These are phyloP conservation scores for Aspergillus sp. DNA, from an alignment of 2,329 filamentous ascomycete genomes.

Conservation along the genomic window DNA sequence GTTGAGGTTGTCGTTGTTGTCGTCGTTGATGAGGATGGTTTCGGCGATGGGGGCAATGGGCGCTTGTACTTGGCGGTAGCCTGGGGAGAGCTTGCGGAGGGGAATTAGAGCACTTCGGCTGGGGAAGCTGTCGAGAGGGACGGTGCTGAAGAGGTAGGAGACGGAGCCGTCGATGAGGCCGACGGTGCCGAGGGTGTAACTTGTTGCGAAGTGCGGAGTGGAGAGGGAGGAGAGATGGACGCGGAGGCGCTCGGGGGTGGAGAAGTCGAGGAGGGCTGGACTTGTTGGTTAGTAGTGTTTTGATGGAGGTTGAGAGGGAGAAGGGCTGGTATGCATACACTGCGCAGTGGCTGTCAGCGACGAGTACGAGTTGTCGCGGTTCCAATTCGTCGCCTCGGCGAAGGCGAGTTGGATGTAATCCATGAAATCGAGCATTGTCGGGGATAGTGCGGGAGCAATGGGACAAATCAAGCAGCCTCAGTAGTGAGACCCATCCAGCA, in stretches of 20 bases:
- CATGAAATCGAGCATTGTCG: slow-evolving; percentile 90
- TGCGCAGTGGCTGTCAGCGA: slow-evolving; percentile 80
- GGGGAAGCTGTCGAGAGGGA: slow-evolving; percentile 66
- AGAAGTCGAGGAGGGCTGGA: slow-evolving; percentile 81
- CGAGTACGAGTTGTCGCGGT: slow-evolving; percentile 88
- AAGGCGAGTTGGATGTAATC: slow-evolving; percentile 93
- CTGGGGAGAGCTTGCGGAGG: slow-evolving; percentile 73
- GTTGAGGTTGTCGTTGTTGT: slow-evolving; percentile 15
- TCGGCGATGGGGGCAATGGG: slow-evolving; percentile 39
- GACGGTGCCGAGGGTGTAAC: slow-evolving; percentile 85
- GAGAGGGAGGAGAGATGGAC: slow-evolving; percentile 88
- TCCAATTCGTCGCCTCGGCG: slow-evolving; percentile 83
- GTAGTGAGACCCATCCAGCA: not conserved
- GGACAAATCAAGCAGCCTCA: not conserved
- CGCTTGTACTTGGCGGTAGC: slow-evolving; percentile 73
- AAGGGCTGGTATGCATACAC: slow-evolving; percentile 52
- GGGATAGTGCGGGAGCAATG: not conserved
- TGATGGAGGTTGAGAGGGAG: not conserved
- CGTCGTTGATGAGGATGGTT: slow-evolving; percentile 28
- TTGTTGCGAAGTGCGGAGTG: slow-evolving; percentile 89
- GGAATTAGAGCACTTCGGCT: slow-evolving; percentile 75
- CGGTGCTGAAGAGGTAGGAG: slow-evolving; percentile 91
- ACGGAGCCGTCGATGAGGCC: slow-evolving; percentile 95
- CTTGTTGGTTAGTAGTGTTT: slow-evolving; percentile 4
- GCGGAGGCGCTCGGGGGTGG: slow-evolving; percentile 78